These are phyloP conservation scores for Penicillium robsamsonii DNA, from an alignment of 495 filamentous ascomycete species.

Conservation along the genomic window DNA sequence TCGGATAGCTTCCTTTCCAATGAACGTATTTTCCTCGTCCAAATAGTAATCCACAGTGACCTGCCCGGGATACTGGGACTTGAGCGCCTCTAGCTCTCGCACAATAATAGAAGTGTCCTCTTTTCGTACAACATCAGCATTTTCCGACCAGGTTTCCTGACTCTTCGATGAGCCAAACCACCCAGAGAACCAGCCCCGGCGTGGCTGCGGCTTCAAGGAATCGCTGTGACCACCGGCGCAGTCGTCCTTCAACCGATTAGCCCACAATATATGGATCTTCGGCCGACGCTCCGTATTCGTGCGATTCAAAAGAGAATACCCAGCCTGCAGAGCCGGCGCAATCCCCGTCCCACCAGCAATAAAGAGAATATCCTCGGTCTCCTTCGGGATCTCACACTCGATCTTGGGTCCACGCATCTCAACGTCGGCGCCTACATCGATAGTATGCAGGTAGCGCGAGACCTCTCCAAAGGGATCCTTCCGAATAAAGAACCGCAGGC, in stretches of 20 bases:
- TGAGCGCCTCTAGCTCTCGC: constrained; percentile 58
- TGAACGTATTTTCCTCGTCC: constrained; percentile 70
- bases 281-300: constrained; percentile 25
- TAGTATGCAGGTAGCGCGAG: constrained; percentile 65
- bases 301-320: constrained; percentile 52
- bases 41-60: constrained; percentile 70
- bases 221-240: constrained; percentile 48
- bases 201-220: constrained; percentile 19
- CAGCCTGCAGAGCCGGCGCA: constrained; percentile 82
- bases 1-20: constrained; percentile 51
- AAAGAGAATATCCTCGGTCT: constrained; percentile 65
- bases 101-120: constrained; percentile 48
- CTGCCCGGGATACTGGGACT: constrained; percentile 50
- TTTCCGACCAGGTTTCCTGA: neutral
- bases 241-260: constrained; percentile 58
- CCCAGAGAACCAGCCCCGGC: constrained; percentile 34
- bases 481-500: constrained; percentile 55
- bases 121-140: neutral
- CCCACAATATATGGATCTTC: constrained; percentile 66
- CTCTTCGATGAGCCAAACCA: constrained; percentile 23
- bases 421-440: constrained; percentile 59
- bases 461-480: constrained; percentile 57
- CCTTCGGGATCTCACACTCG: constrained; percentile 60
- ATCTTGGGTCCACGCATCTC: constrained; percentile 75
- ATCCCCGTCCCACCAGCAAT: constrained; percentile 93